Evolutionary conservation across 345 rosid genomes (phyloP).

Genomic region (Pugionium cornutum): DNA sequence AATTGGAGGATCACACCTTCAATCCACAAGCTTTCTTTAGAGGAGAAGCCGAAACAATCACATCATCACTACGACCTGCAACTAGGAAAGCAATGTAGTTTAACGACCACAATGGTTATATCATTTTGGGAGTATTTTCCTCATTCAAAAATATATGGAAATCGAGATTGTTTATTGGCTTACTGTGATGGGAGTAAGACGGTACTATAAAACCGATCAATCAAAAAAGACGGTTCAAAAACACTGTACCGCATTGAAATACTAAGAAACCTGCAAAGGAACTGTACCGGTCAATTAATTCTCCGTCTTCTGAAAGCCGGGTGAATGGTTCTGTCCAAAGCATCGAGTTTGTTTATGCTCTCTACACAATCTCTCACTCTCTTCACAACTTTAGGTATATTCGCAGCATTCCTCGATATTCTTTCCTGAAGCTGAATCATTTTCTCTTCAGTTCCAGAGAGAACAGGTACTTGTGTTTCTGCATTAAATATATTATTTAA

Average conservation of each 20-base stretch:
- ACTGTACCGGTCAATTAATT: slow-evolving; percentile 9
- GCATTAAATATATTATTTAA: neutral
- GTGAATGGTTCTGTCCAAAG: slow-evolving; percentile 49
- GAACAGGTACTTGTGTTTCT: slow-evolving; percentile 30
- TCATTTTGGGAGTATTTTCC: no score
- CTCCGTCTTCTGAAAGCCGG: slow-evolving; percentile 49
- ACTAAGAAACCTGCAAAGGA: no score
- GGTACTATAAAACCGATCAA: no score
- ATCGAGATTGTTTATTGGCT: no score
- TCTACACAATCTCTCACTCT: slow-evolving; percentile 61
- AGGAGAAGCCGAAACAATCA: slow-evolving; percentile 2
- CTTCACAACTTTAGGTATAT: slow-evolving; percentile 53
- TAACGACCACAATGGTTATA: no score
- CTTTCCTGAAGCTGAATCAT: slow-evolving; percentile 49
- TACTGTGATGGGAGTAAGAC: no score
- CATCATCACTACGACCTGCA: neutral
- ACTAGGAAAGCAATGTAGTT: no score
- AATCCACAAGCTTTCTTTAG: neutral
- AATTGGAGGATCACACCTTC: slow-evolving; percentile 5
- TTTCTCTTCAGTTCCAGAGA: slow-evolving; percentile 43
- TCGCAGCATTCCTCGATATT: slow-evolving; percentile 47
- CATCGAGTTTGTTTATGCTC: slow-evolving; percentile 52
- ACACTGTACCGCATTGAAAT: no score
- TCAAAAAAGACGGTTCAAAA: no score
- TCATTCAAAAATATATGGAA: no score